phyloP scores from a whole-genome alignment of 805 yeast genomes.

The Lachancea dasiensis region DNA sequence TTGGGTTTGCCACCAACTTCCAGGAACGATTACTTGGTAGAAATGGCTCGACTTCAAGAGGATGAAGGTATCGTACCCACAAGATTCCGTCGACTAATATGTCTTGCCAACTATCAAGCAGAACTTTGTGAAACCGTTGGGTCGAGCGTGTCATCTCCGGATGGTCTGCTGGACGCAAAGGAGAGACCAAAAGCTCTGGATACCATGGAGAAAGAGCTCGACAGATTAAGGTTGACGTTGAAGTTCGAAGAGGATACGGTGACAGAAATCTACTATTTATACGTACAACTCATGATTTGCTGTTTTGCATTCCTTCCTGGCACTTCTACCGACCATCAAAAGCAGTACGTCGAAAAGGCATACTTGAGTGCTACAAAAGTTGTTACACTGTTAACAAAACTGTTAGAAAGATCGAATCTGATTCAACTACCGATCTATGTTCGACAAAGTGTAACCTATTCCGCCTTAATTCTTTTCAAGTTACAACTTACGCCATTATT shows the following conservation, averaged over 20 bases:
- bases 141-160: slow-evolving; percentile 74
- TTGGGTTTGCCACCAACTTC: slow-evolving; percentile 84
- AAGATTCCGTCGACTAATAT: slow-evolving; percentile 63
- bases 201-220: slow-evolving; percentile 74
- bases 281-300: slow-evolving; percentile 75
- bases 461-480: slow-evolving; percentile 73
- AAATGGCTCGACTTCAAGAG: slow-evolving; percentile 65
- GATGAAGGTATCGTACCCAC: slow-evolving; percentile 46
- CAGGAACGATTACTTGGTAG: slow-evolving; percentile 75
- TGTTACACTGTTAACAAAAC: slow-evolving; percentile 67
- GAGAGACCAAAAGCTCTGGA: slow-evolving; percentile 75
- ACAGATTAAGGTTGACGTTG: slow-evolving; percentile 58
- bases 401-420: slow-evolving; percentile 61
- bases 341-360: slow-evolving; percentile 74
- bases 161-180: slow-evolving; percentile 80
- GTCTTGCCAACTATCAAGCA: slow-evolving; percentile 75
- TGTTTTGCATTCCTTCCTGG: slow-evolving; percentile 89
- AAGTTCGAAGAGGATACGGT: slow-evolving; percentile 58
- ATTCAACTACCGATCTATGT: slow-evolving; percentile 83
- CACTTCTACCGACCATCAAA: slow-evolving; percentile 81
- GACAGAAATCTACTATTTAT: slow-evolving; percentile 71
- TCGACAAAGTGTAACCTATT: slow-evolving; percentile 77
- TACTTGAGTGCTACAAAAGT: slow-evolving; percentile 76
- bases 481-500: slow-evolving; percentile 73
- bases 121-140: slow-evolving; percentile 84